Percentiles rank a stretch among this genome's conserved stretches.
phyloP scores from a whole-genome alignment of 2,329 filamentous ascomycete species.

The Metarhizium anisopliae region DNA sequence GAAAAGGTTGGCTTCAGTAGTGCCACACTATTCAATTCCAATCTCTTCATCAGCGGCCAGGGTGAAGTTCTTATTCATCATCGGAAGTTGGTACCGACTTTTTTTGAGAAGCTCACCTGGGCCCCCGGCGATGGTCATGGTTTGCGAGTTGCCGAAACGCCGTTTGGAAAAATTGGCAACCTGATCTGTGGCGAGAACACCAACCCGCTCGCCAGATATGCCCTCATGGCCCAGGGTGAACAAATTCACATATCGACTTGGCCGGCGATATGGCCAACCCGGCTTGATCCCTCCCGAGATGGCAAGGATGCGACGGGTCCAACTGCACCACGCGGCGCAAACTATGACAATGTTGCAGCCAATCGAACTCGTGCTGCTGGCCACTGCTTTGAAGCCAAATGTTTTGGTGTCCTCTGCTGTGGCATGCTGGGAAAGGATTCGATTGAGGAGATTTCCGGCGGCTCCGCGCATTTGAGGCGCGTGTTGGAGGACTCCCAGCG shows the following conservation, averaged over 20 bases:
- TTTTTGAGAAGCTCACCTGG: slow-evolving; percentile 49
- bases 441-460: slow-evolving; percentile 23
- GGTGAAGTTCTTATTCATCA: slow-evolving; percentile 41
- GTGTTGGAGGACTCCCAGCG: slow-evolving; percentile 28
- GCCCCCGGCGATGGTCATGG: slow-evolving; percentile 41
- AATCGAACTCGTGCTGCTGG: slow-evolving; percentile 43
- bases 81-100: slow-evolving; percentile 45
- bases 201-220: slow-evolving; percentile 43
- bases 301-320: background rate
- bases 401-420: slow-evolving; percentile 42
- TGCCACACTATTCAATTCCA: slow-evolving; percentile 42
- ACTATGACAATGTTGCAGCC: slow-evolving; percentile 45
- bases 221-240: slow-evolving; percentile 44
- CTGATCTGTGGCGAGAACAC: slow-evolving; percentile 51
- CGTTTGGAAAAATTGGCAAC: slow-evolving; percentile 35
- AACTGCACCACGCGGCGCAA: slow-evolving; percentile 7
- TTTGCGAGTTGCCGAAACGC: slow-evolving; percentile 34
- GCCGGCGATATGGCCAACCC: slow-evolving; percentile 46
- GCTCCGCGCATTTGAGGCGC: slow-evolving; percentile 17
- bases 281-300: slow-evolving; percentile 8
- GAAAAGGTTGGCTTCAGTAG: slow-evolving; percentile 34
- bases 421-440: slow-evolving; percentile 31
- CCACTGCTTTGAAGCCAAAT: slow-evolving; percentile 50
- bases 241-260: slow-evolving; percentile 46
- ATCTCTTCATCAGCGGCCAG: slow-evolving; percentile 33